These are phyloP conservation scores for Calonectria naviculata DNA, from an alignment of 2,329 filamentous ascomycete genomes.

Conservation along the genomic window DNA sequence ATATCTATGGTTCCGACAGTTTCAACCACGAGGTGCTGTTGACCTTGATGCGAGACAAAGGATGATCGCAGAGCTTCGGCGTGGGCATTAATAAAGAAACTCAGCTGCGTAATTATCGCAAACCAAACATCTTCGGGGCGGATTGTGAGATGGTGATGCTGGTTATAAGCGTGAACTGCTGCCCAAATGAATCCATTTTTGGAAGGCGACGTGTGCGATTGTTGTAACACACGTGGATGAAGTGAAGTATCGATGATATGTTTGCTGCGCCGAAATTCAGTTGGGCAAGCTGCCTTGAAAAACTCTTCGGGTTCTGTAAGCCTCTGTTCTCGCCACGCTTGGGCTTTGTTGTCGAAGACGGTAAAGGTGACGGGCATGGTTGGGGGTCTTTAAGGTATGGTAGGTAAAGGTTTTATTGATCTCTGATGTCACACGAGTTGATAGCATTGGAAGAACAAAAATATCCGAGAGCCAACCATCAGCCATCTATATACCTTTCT, in stretches of 20 bases:
- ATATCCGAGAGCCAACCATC: no score
- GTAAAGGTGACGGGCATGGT: slow-evolving; percentile 1
- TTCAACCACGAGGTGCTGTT: slow-evolving; percentile 26
- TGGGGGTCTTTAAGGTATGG: no score
- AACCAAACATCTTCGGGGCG: slow-evolving; percentile 67
- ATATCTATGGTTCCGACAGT: background rate
- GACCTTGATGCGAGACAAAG: slow-evolving; percentile 56
- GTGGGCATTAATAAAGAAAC: slow-evolving; percentile 57
- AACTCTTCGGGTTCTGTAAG: background rate
- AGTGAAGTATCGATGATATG: background rate
- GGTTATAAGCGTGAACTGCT: slow-evolving; percentile 51
- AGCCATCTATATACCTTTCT: no score
- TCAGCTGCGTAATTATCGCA: slow-evolving; percentile 60
- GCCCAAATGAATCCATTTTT: slow-evolving; percentile 53
- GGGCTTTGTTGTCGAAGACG: background rate
- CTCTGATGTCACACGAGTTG: no score
- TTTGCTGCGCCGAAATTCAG: background rate
- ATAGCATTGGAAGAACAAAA: no score
- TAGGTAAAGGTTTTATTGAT: no score
- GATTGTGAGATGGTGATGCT: slow-evolving; percentile 57
- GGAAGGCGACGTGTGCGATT: background rate
- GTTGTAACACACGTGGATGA: background rate
- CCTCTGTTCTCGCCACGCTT: background rate
- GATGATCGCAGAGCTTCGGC: slow-evolving; percentile 52
- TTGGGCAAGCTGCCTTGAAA: background rate